phyloP scores from a whole-genome alignment of 2,329 filamentous ascomycete genomes.

The Fusarium sp. region DNA sequence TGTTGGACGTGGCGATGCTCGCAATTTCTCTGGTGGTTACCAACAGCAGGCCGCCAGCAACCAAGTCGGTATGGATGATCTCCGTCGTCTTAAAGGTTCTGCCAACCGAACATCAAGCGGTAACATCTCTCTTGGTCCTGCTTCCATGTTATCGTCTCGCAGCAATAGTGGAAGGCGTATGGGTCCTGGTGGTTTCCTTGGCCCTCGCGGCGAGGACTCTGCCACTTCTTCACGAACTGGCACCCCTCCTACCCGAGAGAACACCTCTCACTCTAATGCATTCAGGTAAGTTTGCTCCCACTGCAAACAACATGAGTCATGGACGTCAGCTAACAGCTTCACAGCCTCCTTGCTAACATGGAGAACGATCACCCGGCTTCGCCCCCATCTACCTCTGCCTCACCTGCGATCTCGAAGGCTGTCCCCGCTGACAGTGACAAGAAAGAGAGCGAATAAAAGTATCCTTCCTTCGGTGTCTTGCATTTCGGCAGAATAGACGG shows the following conservation, averaged over 20 bases:
- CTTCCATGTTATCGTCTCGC: constrained; percentile 87
- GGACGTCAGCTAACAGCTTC: constrained; percentile 3
- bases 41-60: constrained; percentile 76
- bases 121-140: constrained; percentile 79
- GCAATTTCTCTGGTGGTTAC: constrained; percentile 81
- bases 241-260: constrained; percentile 76
- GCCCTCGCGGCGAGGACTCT: constrained; percentile 83
- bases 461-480: constrained; percentile 53
- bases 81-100: constrained; percentile 80
- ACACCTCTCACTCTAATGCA: constrained; percentile 81
- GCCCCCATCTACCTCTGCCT: constrained; percentile 75
- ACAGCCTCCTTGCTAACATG: constrained; percentile 69
- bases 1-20: constrained; percentile 85
- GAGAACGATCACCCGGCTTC: constrained; percentile 73
- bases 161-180: constrained; percentile 90
- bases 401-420: constrained; percentile 73
- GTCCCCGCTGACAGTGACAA: constrained; percentile 65
- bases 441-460: constrained; percentile 60
- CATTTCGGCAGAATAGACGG: constrained; percentile 65
- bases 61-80: constrained; percentile 90
- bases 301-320: neutral
- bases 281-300: constrained; percentile 78
- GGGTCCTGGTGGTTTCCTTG: constrained; percentile 78
- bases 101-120: constrained; percentile 70
- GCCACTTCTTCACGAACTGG: constrained; percentile 88